Conservation (phyloP, 106 monocot genomes). For the Dendrobium nobile region DNA sequence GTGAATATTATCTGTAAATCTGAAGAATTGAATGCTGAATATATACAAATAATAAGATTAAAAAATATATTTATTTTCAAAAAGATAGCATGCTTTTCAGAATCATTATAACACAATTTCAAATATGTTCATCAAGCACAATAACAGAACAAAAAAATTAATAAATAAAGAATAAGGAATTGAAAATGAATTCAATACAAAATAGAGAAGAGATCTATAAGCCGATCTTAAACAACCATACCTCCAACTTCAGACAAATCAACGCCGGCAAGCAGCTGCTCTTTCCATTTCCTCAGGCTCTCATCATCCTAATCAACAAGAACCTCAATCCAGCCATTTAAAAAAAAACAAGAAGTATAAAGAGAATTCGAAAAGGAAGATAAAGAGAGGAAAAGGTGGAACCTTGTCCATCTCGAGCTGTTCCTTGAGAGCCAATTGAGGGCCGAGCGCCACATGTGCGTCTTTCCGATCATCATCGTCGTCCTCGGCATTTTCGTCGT, state of each 20-base stretch:
- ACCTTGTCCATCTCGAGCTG: conserved; percentile 67
- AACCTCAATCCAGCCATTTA: not conserved
- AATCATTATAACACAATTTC: too few species aligned
- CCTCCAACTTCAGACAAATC: conserved; percentile 79
- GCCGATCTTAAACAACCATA: not conserved
- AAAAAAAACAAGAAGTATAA: not conserved
- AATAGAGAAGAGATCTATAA: not conserved
- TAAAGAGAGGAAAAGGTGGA: not conserved
- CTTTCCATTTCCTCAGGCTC: conserved; percentile 92
- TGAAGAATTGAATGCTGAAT: too few species aligned
- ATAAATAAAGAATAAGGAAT: not conserved
- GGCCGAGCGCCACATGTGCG: conserved; percentile 32
- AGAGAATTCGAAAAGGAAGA: not conserved
- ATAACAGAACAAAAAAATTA: not conserved
- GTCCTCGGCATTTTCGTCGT: conserved; percentile 19
- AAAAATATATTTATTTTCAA: too few species aligned
- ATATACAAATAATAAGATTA: too few species aligned
- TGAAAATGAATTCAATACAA: not conserved
- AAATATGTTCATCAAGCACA: not conserved
- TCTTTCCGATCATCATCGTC: conserved; percentile 30
- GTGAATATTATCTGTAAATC: too few species aligned
- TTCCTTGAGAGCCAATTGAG: conserved; percentile 57
- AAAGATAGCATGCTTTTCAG: too few species aligned
- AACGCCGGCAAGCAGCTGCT: conserved; percentile 70
- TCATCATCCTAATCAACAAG: conserved; percentile 62